These are phyloP conservation scores for Cicer bijugum DNA, from an alignment of 306 rosid species.

Conservation along the genomic window DNA sequence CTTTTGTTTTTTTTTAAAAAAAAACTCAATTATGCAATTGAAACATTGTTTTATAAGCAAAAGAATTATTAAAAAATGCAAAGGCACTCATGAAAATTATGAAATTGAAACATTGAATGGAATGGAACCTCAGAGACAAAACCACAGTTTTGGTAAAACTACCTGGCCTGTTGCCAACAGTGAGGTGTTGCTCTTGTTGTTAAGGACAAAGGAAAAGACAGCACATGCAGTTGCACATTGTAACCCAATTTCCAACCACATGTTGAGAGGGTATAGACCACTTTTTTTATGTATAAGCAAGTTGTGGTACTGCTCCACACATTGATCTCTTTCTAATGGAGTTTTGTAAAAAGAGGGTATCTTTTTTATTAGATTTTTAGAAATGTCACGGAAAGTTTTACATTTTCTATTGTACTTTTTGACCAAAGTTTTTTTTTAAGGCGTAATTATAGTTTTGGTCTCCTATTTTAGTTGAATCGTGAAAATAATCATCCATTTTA, in stretches of 20 bases:
- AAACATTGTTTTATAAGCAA: no score
- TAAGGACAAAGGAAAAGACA: conserved; percentile 52
- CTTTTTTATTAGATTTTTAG: conserved; percentile 7
- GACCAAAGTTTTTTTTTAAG: not conserved
- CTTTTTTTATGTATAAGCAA: conserved; percentile 32
- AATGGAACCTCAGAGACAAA: conserved; percentile 28
- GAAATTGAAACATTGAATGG: no score
- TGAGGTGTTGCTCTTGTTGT: conserved; percentile 34
- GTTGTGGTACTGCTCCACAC: conserved; percentile 22
- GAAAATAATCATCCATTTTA: no score
- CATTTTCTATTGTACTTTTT: not conserved
- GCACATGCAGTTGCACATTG: conserved; percentile 47
- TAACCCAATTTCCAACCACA: conserved; percentile 50
- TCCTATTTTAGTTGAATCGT: no score
- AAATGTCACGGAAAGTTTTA: not conserved
- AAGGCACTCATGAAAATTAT: no score
- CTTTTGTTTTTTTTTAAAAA: not conserved
- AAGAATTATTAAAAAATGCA: no score
- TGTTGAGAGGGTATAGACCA: conserved; percentile 22
- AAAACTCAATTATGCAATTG: not conserved
- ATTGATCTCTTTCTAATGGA: conserved; percentile 37
- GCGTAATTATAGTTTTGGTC: no score
- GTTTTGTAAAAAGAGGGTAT: conserved; percentile 8
- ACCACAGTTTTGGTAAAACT: conserved; percentile 50
- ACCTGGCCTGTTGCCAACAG: conserved; percentile 43